Base-by-base conservation (phyloP, 176 grass and related monocot genomes). In the Musa itinerans region DNA sequence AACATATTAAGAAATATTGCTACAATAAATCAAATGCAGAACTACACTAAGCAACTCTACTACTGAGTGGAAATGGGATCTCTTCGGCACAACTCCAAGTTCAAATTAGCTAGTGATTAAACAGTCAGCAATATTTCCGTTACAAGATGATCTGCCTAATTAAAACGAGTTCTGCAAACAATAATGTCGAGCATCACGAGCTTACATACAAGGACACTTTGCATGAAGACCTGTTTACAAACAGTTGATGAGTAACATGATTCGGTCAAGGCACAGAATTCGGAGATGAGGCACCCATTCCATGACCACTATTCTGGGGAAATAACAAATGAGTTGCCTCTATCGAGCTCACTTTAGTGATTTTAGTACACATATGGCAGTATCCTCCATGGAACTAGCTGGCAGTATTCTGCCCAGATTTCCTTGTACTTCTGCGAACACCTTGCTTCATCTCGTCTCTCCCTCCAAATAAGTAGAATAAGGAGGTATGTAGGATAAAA, bases 401-500 rank as follows among this genome's bases (percentile, higher is more conserved):
- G 86, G 88, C 95, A 93, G 59, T 98, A 98, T 69, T 93, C 88
- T 22, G 11, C 80, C 95, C 95, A 98, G 73, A 98, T 78, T 56
- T 93, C 90, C 71, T 85, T 98, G 75, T 98, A 98, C 82, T 98
- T 98, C 72, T 91, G 82, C 0, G 86, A 87, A 72, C 95, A 98
- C 69, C 95, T 91, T 61, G 84, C 86, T 78, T 98, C 90, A 58
- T 98, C 90, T 57, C 95, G 77, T 65, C 88, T 84, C n/a, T 98
- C 95, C 78, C 95, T 98, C 95, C 88, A 98, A 75, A 93, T 81
- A 16, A 98, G 95, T 50, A 98, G 76, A 78, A 93, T 93, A 66
- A 98, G 77, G 51, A 98, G 80, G 81, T 98, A 98, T 8, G 81
- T 91, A 10, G 95, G 95, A 77, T 98, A 98, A 73, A 98, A 98